phyloP scores from a whole-genome alignment of 805 yeast genomes.

The Sugiyamaella qingdaonensis region DNA sequence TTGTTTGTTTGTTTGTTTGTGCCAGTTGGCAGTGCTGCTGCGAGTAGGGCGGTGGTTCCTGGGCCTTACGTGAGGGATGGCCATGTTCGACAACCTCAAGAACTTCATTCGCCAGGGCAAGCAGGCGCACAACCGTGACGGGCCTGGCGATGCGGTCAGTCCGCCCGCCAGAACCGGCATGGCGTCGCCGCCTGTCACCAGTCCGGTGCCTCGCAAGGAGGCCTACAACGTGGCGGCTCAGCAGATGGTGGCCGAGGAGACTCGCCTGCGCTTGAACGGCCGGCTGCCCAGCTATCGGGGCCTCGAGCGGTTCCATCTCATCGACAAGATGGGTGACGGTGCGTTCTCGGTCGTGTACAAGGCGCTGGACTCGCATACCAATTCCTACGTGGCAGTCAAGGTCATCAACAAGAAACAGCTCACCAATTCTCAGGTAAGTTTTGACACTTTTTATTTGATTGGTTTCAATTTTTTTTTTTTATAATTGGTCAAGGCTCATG shows the following conservation, averaged over 20 bases:
- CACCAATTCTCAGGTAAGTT: constrained; percentile 32
- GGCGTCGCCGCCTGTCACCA: neutral
- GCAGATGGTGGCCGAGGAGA: constrained; percentile 40
- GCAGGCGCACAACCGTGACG: constrained; percentile 38
- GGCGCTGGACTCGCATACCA: constrained; percentile 48
- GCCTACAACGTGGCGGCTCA: constrained; percentile 35
- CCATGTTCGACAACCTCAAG: constrained; percentile 42
- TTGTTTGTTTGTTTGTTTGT: no score
- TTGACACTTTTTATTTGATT: constrained; percentile 1
- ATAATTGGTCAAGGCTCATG: constrained; percentile 1
- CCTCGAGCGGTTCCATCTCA: constrained; percentile 33
- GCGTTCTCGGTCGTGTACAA: constrained; percentile 85
- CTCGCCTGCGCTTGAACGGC: constrained; percentile 24
- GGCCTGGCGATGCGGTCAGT: neutral
- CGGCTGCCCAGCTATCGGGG: constrained; percentile 37
- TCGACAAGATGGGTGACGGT: constrained; percentile 56
- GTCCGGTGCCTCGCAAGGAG: constrained; percentile 22
- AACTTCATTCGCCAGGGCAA: constrained; percentile 63
- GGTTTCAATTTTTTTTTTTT: neutral
- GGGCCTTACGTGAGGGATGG: neutral
- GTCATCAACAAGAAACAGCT: constrained; percentile 61
- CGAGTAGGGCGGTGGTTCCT: no score
- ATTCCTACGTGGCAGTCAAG: constrained; percentile 64
- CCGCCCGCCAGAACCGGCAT: neutral
- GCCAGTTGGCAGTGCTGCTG: no score